Evolutionary conservation across 164 flowering plant genomes (phyloP).

Genomic region (Buxus sempervirens): DNA sequence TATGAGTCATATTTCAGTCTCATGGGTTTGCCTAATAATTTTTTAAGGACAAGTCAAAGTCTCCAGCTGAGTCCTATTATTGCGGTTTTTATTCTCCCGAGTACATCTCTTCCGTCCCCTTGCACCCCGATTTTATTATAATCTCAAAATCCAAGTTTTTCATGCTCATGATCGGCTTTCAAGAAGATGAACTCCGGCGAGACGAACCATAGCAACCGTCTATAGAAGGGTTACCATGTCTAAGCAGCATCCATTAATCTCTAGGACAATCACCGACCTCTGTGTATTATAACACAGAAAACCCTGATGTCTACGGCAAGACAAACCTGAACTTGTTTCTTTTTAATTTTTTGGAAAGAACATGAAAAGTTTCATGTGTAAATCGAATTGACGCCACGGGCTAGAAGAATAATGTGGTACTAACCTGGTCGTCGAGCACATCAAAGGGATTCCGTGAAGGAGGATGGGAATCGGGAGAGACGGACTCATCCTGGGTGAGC

Average conservation of each 20-base stretch:
- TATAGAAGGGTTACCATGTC: too few species aligned
- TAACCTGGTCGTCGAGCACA: conserved; percentile 35
- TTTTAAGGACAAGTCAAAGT: too few species aligned
- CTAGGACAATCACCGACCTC: not conserved
- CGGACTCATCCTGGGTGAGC: conserved; percentile 21
- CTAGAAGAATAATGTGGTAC: not conserved
- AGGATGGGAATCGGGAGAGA: conserved; percentile 16
- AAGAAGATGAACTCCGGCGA: not conserved
- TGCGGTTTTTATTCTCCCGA: not conserved
- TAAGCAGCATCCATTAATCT: too few species aligned
- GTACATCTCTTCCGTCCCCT: too few species aligned
- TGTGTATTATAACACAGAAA: too few species aligned
- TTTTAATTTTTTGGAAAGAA: too few species aligned
- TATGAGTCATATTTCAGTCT: too few species aligned
- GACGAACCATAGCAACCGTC: not conserved
- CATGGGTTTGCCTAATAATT: too few species aligned
- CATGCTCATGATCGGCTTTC: not conserved
- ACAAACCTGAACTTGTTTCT: too few species aligned
- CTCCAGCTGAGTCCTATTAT: too few species aligned
- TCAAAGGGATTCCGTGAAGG: conserved; percentile 39
- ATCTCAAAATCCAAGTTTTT: too few species aligned
- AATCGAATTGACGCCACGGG: not conserved
- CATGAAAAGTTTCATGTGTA: not conserved
- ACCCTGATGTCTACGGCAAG: not conserved
- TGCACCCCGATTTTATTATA: too few species aligned